These are phyloP conservation scores for Russula olivacea DNA, from an alignment of 768 basidiomycete species.

Conservation along the genomic window DNA sequence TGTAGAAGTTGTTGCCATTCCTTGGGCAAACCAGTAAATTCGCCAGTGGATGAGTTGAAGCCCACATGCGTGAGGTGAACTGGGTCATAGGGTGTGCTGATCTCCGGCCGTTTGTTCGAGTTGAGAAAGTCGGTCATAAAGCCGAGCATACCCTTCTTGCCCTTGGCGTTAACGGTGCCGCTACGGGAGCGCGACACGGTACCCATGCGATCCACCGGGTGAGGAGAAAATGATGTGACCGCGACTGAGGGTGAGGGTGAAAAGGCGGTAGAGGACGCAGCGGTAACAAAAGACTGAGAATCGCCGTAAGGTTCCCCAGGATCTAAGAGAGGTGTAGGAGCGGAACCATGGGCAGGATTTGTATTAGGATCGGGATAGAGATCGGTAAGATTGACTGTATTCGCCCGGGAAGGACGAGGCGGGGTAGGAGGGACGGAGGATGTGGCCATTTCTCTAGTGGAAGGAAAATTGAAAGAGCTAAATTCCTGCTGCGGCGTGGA, in stretches of 20 bases:
- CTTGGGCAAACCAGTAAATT: constrained; percentile 95
- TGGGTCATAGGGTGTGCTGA: constrained; percentile 97
- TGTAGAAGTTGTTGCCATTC: constrained; percentile 98
- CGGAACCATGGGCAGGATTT: constrained; percentile 35
- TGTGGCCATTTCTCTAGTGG: constrained; percentile 30
- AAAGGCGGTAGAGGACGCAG: constrained; percentile 3
- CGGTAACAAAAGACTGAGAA: background rate
- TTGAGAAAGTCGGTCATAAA: constrained; percentile 73
- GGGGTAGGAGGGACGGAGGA: constrained; percentile 48
- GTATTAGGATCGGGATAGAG: constrained; percentile 46
- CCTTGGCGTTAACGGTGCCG: constrained; percentile 38
- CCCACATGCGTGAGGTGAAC: constrained; percentile 99
- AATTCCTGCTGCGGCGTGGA: constrained; percentile 29
- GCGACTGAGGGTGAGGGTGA: constrained; percentile 10
- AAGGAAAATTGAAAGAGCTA: constrained; percentile 27
- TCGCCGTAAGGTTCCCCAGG: constrained; percentile 11
- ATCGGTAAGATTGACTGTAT: constrained; percentile 77
- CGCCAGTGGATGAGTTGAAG: constrained; percentile 97
- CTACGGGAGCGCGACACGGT: constrained; percentile 39
- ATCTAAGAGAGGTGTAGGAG: constrained; percentile 46
- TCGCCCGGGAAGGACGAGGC: constrained; percentile 75
- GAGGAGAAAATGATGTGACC: constrained; percentile 19
- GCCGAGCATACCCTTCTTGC: constrained; percentile 57
- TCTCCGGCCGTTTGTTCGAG: constrained; percentile 74
- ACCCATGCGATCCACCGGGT: constrained; percentile 22